phyloP scores from a whole-genome alignment of 2,329 filamentous ascomycete species.

The Xylaria arbuscula region DNA sequence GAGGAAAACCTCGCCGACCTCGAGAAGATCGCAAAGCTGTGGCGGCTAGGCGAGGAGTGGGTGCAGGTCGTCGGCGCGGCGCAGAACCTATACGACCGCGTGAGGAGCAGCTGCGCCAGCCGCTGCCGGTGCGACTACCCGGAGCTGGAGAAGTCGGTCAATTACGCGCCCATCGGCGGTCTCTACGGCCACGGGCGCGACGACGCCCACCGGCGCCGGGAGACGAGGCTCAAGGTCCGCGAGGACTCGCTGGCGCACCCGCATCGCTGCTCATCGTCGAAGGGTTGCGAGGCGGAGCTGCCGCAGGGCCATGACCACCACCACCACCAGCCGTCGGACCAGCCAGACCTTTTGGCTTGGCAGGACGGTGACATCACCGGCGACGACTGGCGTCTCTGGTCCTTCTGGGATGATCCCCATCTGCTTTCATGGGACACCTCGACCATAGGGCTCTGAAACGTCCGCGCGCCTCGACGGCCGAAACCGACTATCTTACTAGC shows the following conservation, averaged over 20 bases:
- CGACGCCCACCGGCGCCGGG: background rate
- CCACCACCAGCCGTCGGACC: slow-evolving; percentile 4
- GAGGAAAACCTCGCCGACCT: slow-evolving; percentile 35
- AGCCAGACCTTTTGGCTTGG: slow-evolving; percentile 26
- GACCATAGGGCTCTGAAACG: slow-evolving; percentile 29
- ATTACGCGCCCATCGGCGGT: slow-evolving; percentile 34
- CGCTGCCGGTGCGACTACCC: slow-evolving; percentile 31
- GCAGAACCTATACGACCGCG: slow-evolving; percentile 32
- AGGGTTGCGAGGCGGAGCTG: background rate
- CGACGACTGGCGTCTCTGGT: slow-evolving; percentile 37
- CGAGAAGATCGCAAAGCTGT: slow-evolving; percentile 31
- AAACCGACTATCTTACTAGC: background rate
- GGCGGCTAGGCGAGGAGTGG: slow-evolving; percentile 37
- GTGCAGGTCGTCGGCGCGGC: slow-evolving; percentile 32
- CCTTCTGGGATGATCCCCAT: slow-evolving; percentile 39
- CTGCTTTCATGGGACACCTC: slow-evolving; percentile 36
- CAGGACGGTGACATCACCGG: slow-evolving; percentile 23
- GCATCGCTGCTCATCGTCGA: slow-evolving; percentile 8
- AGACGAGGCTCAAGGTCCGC: background rate
- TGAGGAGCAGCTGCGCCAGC: slow-evolving; percentile 26
- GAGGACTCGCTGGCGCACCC: background rate
- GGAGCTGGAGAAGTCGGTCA: slow-evolving; percentile 33
- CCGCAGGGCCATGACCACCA: slow-evolving; percentile 9
- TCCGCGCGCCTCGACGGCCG: background rate
- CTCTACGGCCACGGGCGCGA: slow-evolving; percentile 26